These are phyloP conservation scores for Paramecium primaurelia DNA, from an alignment of 73 alveolate genomes.

Conservation along the genomic window DNA sequence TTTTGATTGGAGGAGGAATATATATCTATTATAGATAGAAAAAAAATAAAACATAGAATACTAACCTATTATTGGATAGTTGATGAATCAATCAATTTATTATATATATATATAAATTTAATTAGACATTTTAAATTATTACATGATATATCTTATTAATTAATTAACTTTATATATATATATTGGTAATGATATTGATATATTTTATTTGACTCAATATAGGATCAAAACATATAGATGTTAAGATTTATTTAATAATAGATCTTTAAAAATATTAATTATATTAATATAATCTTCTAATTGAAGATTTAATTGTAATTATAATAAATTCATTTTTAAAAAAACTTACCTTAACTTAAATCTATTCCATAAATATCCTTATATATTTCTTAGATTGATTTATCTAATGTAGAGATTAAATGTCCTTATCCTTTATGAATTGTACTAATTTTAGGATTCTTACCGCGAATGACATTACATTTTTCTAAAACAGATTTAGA, in stretches of 20 bases:
- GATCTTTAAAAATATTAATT: too few species aligned
- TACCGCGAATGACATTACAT: conserved; percentile 48
- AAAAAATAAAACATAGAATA: background rate
- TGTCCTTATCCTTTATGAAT: conserved; percentile 49
- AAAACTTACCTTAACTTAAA: background rate
- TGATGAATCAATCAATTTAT: background rate
- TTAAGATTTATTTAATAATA: too few species aligned
- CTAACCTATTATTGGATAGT: background rate
- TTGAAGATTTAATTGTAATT: background rate
- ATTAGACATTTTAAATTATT: background rate
- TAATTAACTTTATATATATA: too few species aligned
- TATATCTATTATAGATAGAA: background rate
- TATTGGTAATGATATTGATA: too few species aligned
- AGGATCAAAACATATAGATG: too few species aligned
- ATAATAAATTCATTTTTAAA: background rate
- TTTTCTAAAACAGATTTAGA: conserved; percentile 38
- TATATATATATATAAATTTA: background rate
- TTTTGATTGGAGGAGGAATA: background rate
- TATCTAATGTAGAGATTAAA: conserved; percentile 50
- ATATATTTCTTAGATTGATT: conserved; percentile 53
- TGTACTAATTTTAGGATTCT: conserved; percentile 37
- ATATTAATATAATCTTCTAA: background rate
- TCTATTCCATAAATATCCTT: background rate
- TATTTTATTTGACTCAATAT: too few species aligned
- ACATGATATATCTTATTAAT: too few species aligned